A percentile compares a stretch with the other conserved stretches of the same genome.
phyloP scores from a whole-genome alignment of 2,329 filamentous ascomycete genomes.

The Colletotrichum sp. region DNA sequence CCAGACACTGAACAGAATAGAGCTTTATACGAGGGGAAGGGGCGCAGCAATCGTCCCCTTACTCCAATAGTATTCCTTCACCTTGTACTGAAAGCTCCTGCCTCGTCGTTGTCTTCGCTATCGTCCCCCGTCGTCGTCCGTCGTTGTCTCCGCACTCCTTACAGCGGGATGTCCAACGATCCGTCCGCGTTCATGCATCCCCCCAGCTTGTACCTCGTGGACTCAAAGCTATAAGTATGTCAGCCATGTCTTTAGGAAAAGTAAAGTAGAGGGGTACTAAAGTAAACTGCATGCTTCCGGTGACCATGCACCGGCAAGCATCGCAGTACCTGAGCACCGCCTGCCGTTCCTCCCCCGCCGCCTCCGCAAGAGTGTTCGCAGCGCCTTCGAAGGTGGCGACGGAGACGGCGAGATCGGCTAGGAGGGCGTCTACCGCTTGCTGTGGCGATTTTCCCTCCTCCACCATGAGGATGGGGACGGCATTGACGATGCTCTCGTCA shows the following conservation, averaged over 20 bases:
- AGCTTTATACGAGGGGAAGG: background rate
- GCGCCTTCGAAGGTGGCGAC: constrained; percentile 29
- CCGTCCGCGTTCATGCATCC: constrained; percentile 35
- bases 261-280: constrained; percentile 21
- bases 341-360: background rate
- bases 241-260: background rate
- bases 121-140: background rate
- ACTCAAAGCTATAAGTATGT: constrained; percentile 29
- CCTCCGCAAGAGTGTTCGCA: constrained; percentile 18
- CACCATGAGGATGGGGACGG: constrained; percentile 29
- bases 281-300: constrained; percentile 37
- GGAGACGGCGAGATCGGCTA: constrained; percentile 24
- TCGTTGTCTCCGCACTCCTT: background rate
- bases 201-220: constrained; percentile 35
- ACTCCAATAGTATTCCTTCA: background rate
- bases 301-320: constrained; percentile 34
- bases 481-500: constrained; percentile 32
- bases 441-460: constrained; percentile 21
- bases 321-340: constrained; percentile 30
- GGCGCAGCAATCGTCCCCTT: background rate
- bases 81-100: background rate
- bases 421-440: constrained; percentile 21
- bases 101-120: background rate
- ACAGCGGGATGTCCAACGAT: constrained; percentile 36
- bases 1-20: background rate